Conservation (phyloP, 2,329 filamentous ascomycete species). For the Trichophyton simii region DNA sequence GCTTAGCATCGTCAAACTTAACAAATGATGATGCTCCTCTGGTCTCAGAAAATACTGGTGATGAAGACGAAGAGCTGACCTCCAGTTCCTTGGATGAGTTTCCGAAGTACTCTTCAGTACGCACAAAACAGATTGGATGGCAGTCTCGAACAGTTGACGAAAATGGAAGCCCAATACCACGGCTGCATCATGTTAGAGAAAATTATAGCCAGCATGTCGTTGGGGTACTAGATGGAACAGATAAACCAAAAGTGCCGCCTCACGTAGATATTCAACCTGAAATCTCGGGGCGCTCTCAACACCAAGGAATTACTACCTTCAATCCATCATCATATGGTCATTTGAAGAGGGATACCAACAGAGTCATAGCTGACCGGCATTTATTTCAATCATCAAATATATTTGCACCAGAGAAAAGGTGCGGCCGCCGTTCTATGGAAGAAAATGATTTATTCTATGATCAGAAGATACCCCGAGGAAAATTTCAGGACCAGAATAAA, state of each 20-base stretch:
- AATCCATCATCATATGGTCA: neutral
- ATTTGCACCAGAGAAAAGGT: no score
- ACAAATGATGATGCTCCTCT: neutral
- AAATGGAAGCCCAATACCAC: slow-evolving; percentile 26
- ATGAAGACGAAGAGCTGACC: neutral
- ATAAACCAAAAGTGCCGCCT: no score
- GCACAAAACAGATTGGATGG: neutral
- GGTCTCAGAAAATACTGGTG: neutral
- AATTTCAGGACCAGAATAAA: neutral
- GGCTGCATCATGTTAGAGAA: neutral
- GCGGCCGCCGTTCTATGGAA: neutral
- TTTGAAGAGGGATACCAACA: neutral
- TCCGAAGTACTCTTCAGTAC: neutral
- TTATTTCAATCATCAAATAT: no score
- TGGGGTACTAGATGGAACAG: neutral
- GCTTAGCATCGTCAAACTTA: neutral
- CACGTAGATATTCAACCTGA: no score
- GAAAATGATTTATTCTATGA: neutral
- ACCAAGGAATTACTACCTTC: no score
- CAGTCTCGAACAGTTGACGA: slow-evolving; percentile 21
- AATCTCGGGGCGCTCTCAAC: no score
- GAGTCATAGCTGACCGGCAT: neutral
- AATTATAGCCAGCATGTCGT: neutral
- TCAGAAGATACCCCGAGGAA: no score
- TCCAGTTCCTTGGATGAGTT: neutral